Evolutionary conservation across 2,329 filamentous ascomycete genomes (phyloP).

Genomic region (Neonectria coccinea): DNA sequence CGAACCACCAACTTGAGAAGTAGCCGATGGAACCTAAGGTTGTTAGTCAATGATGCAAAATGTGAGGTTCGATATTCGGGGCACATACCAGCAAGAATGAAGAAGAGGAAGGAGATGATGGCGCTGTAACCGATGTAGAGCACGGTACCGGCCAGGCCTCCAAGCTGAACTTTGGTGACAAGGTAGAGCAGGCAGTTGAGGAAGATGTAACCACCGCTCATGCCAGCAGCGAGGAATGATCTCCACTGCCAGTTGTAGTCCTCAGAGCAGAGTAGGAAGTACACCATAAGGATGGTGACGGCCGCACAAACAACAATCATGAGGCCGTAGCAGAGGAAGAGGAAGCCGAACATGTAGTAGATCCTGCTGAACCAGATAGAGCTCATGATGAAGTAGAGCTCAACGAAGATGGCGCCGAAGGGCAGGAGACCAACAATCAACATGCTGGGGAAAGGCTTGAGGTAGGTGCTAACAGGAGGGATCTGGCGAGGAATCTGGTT

Average conservation of each 20-base stretch:
- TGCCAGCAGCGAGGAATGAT: conserved; percentile 90
- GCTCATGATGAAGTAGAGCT: conserved; percentile 99
- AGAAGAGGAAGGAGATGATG: conserved; percentile 90
- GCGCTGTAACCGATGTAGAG: conserved; percentile 94
- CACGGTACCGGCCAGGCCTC: conserved; percentile 85
- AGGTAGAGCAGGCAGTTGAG: conserved; percentile 92
- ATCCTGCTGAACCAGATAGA: conserved; percentile 99
- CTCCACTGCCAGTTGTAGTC: conserved; percentile 99
- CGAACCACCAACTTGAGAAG: conserved; percentile 94
- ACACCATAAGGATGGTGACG: conserved; percentile 93
- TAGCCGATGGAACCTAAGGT: conserved; percentile 89
- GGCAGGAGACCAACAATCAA: conserved; percentile 91
- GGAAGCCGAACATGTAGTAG: conserved; percentile 99
- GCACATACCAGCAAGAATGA: conserved; percentile 88
- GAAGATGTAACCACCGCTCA: conserved; percentile 92
- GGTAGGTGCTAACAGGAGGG: conserved; percentile 83
- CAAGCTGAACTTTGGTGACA: conserved; percentile 86
- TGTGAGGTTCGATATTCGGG: not conserved
- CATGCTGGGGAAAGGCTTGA: conserved; percentile 89
- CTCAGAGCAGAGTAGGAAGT: conserved; percentile 94
- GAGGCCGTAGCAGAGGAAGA: conserved; percentile 96
- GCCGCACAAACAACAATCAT: conserved; percentile 97
- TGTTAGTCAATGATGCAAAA: conserved; percentile 31
- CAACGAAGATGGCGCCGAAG: conserved; percentile 96
- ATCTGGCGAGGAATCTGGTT: conserved; percentile 99